Evolutionary conservation across 192 early-diverging fungal species (phyloP).

Genomic region (Dissophora globulifera): DNA sequence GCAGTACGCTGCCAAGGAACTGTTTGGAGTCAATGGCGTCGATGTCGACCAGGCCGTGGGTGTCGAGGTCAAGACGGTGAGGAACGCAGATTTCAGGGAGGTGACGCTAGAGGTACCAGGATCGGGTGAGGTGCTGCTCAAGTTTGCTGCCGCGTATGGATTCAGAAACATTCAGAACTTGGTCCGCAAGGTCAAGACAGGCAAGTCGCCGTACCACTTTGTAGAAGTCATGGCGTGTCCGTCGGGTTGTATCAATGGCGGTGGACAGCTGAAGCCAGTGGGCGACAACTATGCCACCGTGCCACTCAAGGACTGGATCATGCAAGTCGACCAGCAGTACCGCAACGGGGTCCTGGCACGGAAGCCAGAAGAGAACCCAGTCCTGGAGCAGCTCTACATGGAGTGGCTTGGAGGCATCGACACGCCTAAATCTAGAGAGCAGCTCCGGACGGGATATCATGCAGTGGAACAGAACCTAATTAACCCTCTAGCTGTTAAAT

Average conservation of each 20-base stretch:
- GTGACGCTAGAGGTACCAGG: slow-evolving; percentile 60
- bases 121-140: slow-evolving; percentile 63
- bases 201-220: slow-evolving; percentile 83
- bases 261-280: slow-evolving; percentile 86
- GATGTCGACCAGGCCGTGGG: slow-evolving; percentile 63
- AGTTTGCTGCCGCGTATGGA: slow-evolving; percentile 91
- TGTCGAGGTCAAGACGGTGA: slow-evolving; percentile 76
- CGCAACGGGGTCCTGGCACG: slow-evolving; percentile 55
- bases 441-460: slow-evolving; percentile 89
- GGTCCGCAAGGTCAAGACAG: slow-evolving; percentile 93
- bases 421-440: slow-evolving; percentile 64
- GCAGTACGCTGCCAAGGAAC: slow-evolving; percentile 78
- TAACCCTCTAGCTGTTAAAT: slow-evolving; percentile 85
- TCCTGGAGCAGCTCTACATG: slow-evolving; percentile 71
- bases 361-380: slow-evolving; percentile 75
- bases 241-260: slow-evolving; percentile 96
- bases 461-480: slow-evolving; percentile 77
- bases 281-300: slow-evolving; percentile 53
- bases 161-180: slow-evolving; percentile 98
- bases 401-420: slow-evolving; percentile 87
- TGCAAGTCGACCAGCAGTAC: slow-evolving; percentile 75
- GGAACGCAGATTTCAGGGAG: slow-evolving; percentile 87
- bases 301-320: slow-evolving; percentile 81
- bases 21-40: slow-evolving; percentile 77
- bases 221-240: slow-evolving; percentile 99